Conservation (phyloP, 805 yeast species). For the Suhomyces faveliae region DNA sequence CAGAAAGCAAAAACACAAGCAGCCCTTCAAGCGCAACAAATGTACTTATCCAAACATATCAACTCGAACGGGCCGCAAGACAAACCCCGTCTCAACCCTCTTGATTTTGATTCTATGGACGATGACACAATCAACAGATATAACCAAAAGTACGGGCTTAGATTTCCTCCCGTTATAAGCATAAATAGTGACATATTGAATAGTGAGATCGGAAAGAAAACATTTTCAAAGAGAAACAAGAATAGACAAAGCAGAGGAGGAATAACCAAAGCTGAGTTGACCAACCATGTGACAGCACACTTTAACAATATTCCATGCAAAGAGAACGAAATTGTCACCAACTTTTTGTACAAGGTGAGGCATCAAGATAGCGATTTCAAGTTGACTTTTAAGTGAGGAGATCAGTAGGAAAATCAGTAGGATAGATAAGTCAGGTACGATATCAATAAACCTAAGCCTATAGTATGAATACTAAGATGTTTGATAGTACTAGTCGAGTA, state of each 20-base stretch:
- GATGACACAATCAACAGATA: constrained; percentile 68
- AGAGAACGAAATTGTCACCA: constrained; percentile 85
- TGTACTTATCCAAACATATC: constrained; percentile 63
- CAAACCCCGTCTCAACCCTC: constrained; percentile 48
- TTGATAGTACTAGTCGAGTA: too few species aligned
- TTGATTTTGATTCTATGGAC: constrained; percentile 69
- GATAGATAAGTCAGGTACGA: neutral
- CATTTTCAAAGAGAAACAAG: constrained; percentile 38
- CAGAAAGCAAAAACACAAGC: constrained; percentile 60
- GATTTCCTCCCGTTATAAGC: constrained; percentile 60
- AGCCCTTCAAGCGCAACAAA: constrained; percentile 68
- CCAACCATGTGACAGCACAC: constrained; percentile 63
- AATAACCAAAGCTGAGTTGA: constrained; percentile 58
- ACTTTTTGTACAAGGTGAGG: constrained; percentile 80
- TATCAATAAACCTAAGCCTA: neutral
- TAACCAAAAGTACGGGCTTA: constrained; percentile 55
- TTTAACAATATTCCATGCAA: constrained; percentile 57
- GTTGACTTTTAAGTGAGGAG: constrained; percentile 39
- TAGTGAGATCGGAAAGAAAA: constrained; percentile 71
- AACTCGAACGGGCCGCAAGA: constrained; percentile 73
- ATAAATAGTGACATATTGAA: constrained; percentile 68
- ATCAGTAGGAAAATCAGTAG: too few species aligned
- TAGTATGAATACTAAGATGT: too few species aligned
- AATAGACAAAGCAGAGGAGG: constrained; percentile 35
- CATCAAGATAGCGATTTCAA: constrained; percentile 56